Conservation (phyloP, 1,284 basidiomycete species). For the Neotropicomus parvogracilis region DNA sequence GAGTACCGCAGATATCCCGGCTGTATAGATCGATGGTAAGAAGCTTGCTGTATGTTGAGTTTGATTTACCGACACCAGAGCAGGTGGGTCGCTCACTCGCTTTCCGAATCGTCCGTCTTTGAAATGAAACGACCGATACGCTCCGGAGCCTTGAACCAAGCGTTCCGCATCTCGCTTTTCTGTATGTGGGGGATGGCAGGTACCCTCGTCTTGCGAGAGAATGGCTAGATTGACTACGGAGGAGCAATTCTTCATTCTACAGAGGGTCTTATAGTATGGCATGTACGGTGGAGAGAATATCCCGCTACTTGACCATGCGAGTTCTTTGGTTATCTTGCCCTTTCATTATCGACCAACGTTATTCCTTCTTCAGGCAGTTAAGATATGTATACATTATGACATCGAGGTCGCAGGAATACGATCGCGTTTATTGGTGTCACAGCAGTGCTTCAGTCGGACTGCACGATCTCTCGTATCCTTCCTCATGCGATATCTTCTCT, state of each 20-base stretch:
- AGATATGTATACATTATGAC: constrained; percentile 34
- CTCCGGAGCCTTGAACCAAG: constrained; percentile 82
- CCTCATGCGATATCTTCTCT: constrained; percentile 69
- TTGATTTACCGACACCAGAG: constrained; percentile 44
- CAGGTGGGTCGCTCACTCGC: constrained; percentile 87
- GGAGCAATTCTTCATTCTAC: constrained; percentile 83
- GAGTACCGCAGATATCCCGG: constrained; percentile 81
- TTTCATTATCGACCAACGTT: not conserved
- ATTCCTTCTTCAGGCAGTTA: no score
- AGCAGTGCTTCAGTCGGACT: constrained; percentile 90
- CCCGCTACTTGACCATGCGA: constrained; percentile 89
- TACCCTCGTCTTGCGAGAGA: constrained; percentile 82
- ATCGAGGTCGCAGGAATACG: constrained; percentile 90
- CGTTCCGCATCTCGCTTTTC: constrained; percentile 79
- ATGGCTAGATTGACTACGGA: constrained; percentile 95
- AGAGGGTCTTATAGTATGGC: constrained; percentile 97
- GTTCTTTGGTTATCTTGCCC: constrained; percentile 23
- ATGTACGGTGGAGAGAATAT: constrained; percentile 79
- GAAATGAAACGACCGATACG: constrained; percentile 93
- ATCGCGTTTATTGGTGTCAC: constrained; percentile 81
- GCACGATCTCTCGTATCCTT: constrained; percentile 90
- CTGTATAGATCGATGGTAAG: constrained; percentile 92
- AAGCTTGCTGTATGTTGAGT: not conserved
- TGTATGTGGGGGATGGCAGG: constrained; percentile 95
- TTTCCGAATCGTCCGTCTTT: constrained; percentile 85